phyloP scores from a whole-genome alignment of 345 rosid genomes.

The Streptanthus diversifolius region DNA sequence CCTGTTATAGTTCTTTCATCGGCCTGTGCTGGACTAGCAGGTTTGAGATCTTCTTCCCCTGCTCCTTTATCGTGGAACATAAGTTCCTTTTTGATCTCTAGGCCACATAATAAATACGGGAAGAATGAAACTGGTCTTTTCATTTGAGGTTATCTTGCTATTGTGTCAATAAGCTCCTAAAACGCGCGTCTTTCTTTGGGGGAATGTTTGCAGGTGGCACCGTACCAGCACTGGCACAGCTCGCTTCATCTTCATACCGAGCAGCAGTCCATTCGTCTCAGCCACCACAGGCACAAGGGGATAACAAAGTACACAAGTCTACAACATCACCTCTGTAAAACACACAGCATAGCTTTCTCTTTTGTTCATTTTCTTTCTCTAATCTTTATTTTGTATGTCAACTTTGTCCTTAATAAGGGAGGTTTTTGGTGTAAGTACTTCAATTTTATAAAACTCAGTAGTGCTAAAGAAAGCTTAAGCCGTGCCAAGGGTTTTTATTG shows the following conservation, averaged over 20 bases:
- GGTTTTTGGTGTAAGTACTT: conserved; percentile 12
- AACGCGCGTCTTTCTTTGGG: conserved; percentile 6
- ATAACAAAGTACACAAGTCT: conserved; percentile 54
- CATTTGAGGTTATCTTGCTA: not conserved
- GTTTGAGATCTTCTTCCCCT: conserved; percentile 35
- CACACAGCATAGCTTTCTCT: not conserved
- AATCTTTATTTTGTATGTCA: conserved; percentile 3
- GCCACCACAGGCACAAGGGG: conserved; percentile 40
- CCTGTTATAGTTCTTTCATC: conserved; percentile 92
- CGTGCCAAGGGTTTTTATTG: not conserved
- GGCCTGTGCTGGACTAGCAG: conserved; percentile 86
- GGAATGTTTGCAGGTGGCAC: conserved; percentile 64
- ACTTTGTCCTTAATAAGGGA: not conserved
- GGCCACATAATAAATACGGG: not conserved
- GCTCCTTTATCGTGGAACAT: not conserved
- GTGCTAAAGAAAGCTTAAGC: not conserved
- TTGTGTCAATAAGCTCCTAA: not conserved
- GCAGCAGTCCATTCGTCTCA: conserved; percentile 59
- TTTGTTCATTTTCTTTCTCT: not conserved
- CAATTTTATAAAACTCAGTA: conserved; percentile 2
- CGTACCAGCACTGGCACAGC: conserved; percentile 75
- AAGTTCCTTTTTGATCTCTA: not conserved
- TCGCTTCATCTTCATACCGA: conserved; percentile 73
- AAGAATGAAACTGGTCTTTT: not conserved
- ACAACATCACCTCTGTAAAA: conserved; percentile 51